Evolutionary conservation across 768 basidiomycete genomes (phyloP), one percentile per base, ranked within the genome.

Genomic region (Galerina sulciceps): DNA sequence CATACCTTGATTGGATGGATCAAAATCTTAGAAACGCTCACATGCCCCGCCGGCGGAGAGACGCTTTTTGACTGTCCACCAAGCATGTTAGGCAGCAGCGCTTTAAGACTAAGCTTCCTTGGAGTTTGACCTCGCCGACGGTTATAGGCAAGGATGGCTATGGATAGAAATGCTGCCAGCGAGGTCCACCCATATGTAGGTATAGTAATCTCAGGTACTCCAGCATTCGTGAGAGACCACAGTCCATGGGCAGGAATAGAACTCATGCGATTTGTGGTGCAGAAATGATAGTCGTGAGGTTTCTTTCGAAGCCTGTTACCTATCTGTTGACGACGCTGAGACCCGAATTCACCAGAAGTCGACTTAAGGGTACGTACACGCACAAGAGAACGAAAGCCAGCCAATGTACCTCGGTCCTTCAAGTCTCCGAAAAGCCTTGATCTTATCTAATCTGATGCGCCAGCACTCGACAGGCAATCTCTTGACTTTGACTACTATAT

Each of bases 1-100:
- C 70, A 61, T 45, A 83, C 88, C 79, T 90, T 90, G 73, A 90
- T 86, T 40, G 88, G 88, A 66, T 90, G 88, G 2, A 90, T 65
- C 36, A 88, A 61, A 18, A 90, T 81, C 67, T 82, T 85, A 0
- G 83, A 79, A 20, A 89, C 82, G 11, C 67, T 76, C 14, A 81
- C 75, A 23, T 73, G 62, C 18, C 72, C 74, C 52, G 73, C 65
- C 48, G 51, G 35, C 45, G 64, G 67, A 4, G 45, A 43, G 47
- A 58, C 48, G 50, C 53, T 61, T 9, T 31, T 50, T 48, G 52
- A n/a, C 18, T 37, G 22, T 11, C 34, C 22, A 13, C 34, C 11
- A 17, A 22, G 49, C 49, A 44, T 55, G 4, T 13, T 34, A 15
- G 46, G 42, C 40, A 35, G 36, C 53, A 35, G 22, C 2, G 20